Base-by-base conservation (phyloP, 495 filamentous ascomycete species). In the Aspergillus panamensis region DNA sequence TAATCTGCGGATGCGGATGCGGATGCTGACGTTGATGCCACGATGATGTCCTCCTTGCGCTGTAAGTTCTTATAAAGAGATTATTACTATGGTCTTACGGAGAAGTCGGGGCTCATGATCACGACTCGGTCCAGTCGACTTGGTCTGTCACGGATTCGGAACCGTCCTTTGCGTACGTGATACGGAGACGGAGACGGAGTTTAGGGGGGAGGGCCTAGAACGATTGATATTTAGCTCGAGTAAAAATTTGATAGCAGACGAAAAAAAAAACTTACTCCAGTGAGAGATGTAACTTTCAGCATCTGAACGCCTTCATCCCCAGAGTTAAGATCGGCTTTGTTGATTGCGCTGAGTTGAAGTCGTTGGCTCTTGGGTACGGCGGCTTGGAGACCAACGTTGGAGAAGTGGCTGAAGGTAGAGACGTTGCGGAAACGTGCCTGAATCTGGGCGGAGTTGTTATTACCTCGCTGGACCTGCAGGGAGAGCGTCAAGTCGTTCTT, bases 321-420 rank as follows among this genome's bases (percentile, higher is more conserved):
- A 3, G 82, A 80, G 12, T 80, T 84, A 14, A 98, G 69, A 43
- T 96, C 90, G 1, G 84, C 71, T 63, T 82, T 87, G 53, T 85
- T 94, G 57, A 98, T 94, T 51, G 87, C 89, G 65, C 92, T 87
- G 49, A 98, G 76, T 69, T 96, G 90, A 59, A 98, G 70, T 65
- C 90, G 93, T 73, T 97, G 95, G 35, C 86, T 91, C 76, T 96
- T 97, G 6, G 94, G 95, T 59, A 97, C 94, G 5, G 94, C 94
- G 47, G 92, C 95, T 71, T 97, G 95, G 51, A 98, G 67, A 6
- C 85, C 86, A 16, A 97, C 88, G 33, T 75, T 81, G 14, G 83
- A 79, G 47, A 97, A 79, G n/a, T 72, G 66, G 29, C 77, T 77
- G 50, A 85, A 83, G 52, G 81, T 82, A 13, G 85, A 87, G 1